Conservation (phyloP, 345 rosid genomes). For the Excoecaria cochinchinensis region DNA sequence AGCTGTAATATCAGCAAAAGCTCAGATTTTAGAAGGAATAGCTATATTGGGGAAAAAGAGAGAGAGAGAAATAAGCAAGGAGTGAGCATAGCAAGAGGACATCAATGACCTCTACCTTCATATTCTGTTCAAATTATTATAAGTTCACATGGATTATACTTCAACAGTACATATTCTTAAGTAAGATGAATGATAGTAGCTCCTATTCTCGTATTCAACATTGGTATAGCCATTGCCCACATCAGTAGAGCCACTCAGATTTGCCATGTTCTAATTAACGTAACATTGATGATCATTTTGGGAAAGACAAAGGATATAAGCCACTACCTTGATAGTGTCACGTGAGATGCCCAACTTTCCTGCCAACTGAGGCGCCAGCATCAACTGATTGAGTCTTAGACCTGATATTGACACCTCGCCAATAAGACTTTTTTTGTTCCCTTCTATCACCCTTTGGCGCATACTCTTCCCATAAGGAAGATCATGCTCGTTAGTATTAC, state of each 20-base stretch:
- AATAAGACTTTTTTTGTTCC: slow-evolving; percentile 46
- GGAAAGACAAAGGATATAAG: slow-evolving; percentile 13
- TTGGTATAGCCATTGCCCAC: background rate
- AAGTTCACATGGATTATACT: background rate
- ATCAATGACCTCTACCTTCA: slow-evolving; percentile 2
- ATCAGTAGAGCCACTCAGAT: slow-evolving; percentile 10
- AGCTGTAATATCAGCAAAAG: slow-evolving; percentile 53
- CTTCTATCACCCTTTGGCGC: slow-evolving; percentile 33
- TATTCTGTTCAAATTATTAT: background rate
- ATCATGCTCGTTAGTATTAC: slow-evolving; percentile 29
- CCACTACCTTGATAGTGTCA: slow-evolving; percentile 66
- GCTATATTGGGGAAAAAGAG: background rate
- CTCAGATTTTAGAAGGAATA: slow-evolving; percentile 16
- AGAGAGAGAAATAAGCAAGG: too few relatives aligned
- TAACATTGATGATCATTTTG: background rate
- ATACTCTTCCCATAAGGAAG: slow-evolving; percentile 29
- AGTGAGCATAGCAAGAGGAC: slow-evolving; percentile 2
- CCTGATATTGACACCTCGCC: slow-evolving; percentile 88
- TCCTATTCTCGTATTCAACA: background rate
- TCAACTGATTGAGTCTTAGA: slow-evolving; percentile 88
- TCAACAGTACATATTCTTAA: background rate
- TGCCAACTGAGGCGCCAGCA: slow-evolving; percentile 84
- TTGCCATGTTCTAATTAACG: background rate
- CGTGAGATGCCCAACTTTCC: slow-evolving; percentile 79
- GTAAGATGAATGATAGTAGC: background rate